Evolutionary conservation across 2,329 filamentous ascomycete genomes (phyloP).

Genomic region (Penicillium brevicompactum): DNA sequence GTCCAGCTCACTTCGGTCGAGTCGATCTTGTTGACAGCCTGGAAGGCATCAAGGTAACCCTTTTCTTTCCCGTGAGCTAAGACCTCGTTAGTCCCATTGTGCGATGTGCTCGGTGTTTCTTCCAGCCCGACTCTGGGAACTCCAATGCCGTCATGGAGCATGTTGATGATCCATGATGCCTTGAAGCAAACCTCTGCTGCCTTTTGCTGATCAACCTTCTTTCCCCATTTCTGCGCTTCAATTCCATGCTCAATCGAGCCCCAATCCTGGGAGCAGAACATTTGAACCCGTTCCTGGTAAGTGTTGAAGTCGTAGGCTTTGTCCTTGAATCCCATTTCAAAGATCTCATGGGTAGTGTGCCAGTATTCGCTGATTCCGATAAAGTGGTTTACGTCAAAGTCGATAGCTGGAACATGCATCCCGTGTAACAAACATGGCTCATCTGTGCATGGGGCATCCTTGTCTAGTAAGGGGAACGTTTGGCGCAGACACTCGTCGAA

Average conservation of each 20-base stretch:
- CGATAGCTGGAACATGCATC: conserved; percentile 89
- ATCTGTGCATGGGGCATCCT: conserved; percentile 81
- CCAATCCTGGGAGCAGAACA: conserved; percentile 88
- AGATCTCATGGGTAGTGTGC: conserved; percentile 96
- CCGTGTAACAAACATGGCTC: conserved; percentile 87
- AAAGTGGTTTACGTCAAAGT: conserved; percentile 97
- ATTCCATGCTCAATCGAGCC: conserved; percentile 69
- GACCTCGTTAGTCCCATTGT: conserved; percentile 73
- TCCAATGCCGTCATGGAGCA: conserved; percentile 93
- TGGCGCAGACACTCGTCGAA: conserved; percentile 82
- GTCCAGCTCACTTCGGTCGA: conserved; percentile 96
- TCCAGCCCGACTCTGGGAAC: conserved; percentile 84
- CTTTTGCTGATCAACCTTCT: conserved; percentile 71
- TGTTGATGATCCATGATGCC: conserved; percentile 95
- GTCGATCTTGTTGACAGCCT: conserved; percentile 89
- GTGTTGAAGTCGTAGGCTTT: conserved; percentile 86
- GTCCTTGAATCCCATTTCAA: conserved; percentile 72
- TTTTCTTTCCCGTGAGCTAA: conserved; percentile 70
- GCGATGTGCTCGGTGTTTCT: conserved; percentile 52
- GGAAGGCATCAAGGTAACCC: conserved; percentile 81
- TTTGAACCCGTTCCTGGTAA: conserved; percentile 80
- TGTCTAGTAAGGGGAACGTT: conserved; percentile 85
- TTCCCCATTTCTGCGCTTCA: conserved; percentile 67
- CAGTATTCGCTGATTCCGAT: conserved; percentile 98
- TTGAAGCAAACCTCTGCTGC: conserved; percentile 95